Conservation (phyloP, 306 rosid species). For the Ceratonia siliqua region DNA sequence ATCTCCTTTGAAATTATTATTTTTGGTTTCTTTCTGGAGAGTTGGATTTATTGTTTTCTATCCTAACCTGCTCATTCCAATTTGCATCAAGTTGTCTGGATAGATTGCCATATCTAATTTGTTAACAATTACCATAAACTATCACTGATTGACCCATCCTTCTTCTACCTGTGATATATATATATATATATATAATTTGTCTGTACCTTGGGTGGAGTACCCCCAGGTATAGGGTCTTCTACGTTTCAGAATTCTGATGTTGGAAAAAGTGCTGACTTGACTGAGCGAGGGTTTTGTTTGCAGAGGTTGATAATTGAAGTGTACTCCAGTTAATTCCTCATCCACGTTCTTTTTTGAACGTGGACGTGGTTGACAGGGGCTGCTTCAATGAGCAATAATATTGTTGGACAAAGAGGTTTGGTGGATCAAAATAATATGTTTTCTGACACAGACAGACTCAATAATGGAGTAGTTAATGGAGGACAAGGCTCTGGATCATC, state of each 20-base stretch:
- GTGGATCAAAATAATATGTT: constrained; percentile 41
- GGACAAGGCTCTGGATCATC: constrained; percentile 48
- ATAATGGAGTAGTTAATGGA: constrained; percentile 43
- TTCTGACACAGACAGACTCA: constrained; percentile 36
- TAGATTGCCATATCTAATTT: constrained; percentile 12
- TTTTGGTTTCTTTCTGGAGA: constrained; percentile 39
- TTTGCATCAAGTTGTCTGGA: neutral
- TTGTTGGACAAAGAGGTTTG: constrained; percentile 26
- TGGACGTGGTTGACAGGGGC: constrained; percentile 47
- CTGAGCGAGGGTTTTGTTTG: constrained; percentile 36
- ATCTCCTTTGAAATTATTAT: constrained; percentile 17
- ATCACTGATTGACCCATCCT: neutral
- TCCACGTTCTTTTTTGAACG: constrained; percentile 35
- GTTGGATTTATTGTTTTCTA: constrained; percentile 30
- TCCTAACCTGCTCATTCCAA: constrained; percentile 10
- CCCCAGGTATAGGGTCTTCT: constrained; percentile 31
- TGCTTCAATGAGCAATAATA: constrained; percentile 41
- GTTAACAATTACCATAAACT: constrained; percentile 17
- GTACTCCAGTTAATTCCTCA: constrained; percentile 35
- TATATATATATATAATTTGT: neutral
- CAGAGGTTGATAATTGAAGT: constrained; percentile 43
- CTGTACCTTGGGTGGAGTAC: constrained; percentile 25
- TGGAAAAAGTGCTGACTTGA: constrained; percentile 11
- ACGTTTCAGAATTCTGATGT: constrained; percentile 9
- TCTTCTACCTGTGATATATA: neutral